Base-by-base conservation (phyloP, 768 basidiomycete genomes). In the Strobilomyces confusus region DNA sequence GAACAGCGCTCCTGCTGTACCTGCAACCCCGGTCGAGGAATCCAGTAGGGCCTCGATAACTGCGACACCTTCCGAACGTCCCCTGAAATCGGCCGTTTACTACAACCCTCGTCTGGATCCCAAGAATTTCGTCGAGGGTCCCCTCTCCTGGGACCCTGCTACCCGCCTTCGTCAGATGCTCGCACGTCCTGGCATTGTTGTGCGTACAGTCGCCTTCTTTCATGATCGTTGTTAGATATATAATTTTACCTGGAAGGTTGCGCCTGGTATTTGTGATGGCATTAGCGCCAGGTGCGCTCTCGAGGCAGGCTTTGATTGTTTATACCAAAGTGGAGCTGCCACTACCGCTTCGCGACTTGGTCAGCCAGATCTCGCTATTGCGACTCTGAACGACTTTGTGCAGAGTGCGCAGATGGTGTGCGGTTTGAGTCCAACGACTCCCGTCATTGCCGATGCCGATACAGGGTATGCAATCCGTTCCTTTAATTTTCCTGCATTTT, bases 241-340 rank as follows among this genome's bases (percentile, higher is more conserved):
- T 61, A 8, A 61, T 23, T 0, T 19, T 17, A 22, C 25, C 33
- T 22, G 36, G 12, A 41, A 87, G 86, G 69, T 87, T 59, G 87
- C 86, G 3, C 87, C 86, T n/a, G 87, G 87, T 40, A 83, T 89
- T 40, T 87, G 87, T 51, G 87, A 89, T 52, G 87, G 86, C 46
- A 89, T 91, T 62, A 87, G 85, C 60, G 87, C 87, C 11, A 78
- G 89, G 29, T 87, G 87, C 58, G 89, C 89, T 9, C 69, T 90
- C 8, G 88, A 91, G 70, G 86, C 87, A 34, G 88, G 88, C 19
- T 91, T 90, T 60, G 75, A 78, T 23, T 89, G 87, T 59, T 56
- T 89, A 52, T 91, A 90, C 66, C 88, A 89, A 70, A 88, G 85
- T 60, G 88, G 88, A 47, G 87, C 88, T 46, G 86, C 87, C 14